Evolutionary conservation across 208 protist species (phyloP), one percentile per base, ranked within the genome.

Genomic region (Crithidia fasciculata): DNA sequence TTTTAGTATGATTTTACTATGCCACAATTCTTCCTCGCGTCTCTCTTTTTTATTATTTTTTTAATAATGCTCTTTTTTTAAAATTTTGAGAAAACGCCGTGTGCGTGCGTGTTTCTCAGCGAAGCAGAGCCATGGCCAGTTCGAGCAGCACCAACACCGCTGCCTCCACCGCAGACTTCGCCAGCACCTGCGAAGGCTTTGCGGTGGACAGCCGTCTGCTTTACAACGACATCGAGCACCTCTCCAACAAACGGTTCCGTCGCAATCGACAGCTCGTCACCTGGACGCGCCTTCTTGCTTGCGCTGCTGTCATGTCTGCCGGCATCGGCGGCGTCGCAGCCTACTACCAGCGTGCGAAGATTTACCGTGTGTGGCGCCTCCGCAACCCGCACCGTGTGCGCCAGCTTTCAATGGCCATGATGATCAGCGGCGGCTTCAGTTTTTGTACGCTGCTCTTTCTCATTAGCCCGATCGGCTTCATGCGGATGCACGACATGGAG

Each of bases 311-410:
- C 2, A n/a, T 64, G 8, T 76, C 83, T 4, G 70, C 57, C 10
- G 67, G 43, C n/a, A 72, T 62, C 3, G 56, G 64, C 3, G 79
- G 72, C 8, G 18, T 79, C 2, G 52, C 82, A 3, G 18, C 69
- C 8, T 91, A 83, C 61, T 88, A 83, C 76, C 78, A 82, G 2
- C 53, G 81, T 12, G 76, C 83, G 16, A 54, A 85, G 72, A 73
- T 91, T 12, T 66, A 91, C 41, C 78, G 81, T 5, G 86, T 88
- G 8, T 91, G 86, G 86, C 80, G 86, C 5, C 39, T 91, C 19
- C 82, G 86, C 40, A 8, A 86, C 63, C 81, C 86, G 5, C 61
- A 19, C 15, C 55, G 53, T 2, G 82, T 88, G 19, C 65, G 40
- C 5, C 55, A 58, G 50, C 76, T 88, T 8, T 66, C 39, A 44